These are phyloP conservation scores for Lasiosphaeris hirsuta DNA, from an alignment of 495 filamentous ascomycete species.

Conservation along the genomic window DNA sequence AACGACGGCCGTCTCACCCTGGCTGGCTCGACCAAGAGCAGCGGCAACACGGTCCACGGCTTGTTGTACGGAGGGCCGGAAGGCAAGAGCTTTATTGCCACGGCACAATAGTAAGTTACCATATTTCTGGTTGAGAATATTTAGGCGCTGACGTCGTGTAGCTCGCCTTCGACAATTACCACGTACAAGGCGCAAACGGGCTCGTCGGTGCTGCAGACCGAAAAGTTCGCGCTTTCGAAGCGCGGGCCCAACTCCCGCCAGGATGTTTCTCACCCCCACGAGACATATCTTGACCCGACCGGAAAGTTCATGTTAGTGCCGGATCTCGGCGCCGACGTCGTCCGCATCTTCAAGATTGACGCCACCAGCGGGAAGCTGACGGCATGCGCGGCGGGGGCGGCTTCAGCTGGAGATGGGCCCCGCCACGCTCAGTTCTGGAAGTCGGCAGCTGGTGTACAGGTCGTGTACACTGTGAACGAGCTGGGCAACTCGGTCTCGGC, in stretches of 20 bases:
- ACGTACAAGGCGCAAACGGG: conserved; percentile 34
- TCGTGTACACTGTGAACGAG: conserved; percentile 47
- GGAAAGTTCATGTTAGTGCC: conserved; percentile 61
- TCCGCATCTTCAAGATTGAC: conserved; percentile 60
- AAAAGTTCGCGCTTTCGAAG: conserved; percentile 52
- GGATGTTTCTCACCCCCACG: conserved; percentile 67
- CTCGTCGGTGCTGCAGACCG: conserved; percentile 24
- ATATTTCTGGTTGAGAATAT: neutral
- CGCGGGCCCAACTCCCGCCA: conserved; percentile 58
- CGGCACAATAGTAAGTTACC: conserved; percentile 45
- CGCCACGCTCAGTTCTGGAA: conserved; percentile 45
- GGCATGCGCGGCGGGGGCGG: conserved; percentile 31
- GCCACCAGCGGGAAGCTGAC: conserved; percentile 36
- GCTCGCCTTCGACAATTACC: conserved; percentile 41
- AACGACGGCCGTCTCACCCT: conserved; percentile 38
- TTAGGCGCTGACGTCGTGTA: conserved; percentile 9
- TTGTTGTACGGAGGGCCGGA: conserved; percentile 38
- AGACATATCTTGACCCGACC: conserved; percentile 64
- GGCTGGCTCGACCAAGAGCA: conserved; percentile 29
- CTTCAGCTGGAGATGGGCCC: conserved; percentile 41
- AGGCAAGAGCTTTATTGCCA: conserved; percentile 41
- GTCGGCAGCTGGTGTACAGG: conserved; percentile 27
- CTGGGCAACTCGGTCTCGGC: conserved; percentile 45
- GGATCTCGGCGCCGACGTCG: conserved; percentile 67
- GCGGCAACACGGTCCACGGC: conserved; percentile 42